These are phyloP conservation scores for Populus tomentosa DNA, from an alignment of 441 rosid genomes.

Conservation along the genomic window DNA sequence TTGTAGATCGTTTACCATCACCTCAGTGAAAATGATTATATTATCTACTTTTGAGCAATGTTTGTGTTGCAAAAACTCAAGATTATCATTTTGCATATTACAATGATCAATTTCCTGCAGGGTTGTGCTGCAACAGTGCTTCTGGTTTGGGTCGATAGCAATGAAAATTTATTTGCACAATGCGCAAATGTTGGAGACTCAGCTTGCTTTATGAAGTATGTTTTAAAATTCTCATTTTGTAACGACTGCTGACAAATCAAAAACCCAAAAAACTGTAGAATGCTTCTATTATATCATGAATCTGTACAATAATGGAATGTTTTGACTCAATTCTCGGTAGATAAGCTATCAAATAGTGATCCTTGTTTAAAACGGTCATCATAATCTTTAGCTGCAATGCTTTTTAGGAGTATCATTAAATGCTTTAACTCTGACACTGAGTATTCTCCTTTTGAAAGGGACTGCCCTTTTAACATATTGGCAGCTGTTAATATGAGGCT, in stretches of 20 bases:
- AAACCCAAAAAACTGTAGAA: background rate
- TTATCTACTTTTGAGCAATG: background rate
- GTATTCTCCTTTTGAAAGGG: background rate
- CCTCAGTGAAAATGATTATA: background rate
- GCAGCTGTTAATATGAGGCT: background rate
- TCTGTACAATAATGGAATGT: background rate
- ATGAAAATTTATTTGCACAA: conserved; percentile 59
- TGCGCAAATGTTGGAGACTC: conserved; percentile 99
- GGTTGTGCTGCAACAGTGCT: conserved; percentile 96
- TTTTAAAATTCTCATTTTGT: conserved; percentile 16
- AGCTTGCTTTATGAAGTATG: conserved; percentile 81
- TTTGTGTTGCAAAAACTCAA: background rate
- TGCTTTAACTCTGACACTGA: background rate
- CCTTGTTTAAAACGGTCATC: background rate
- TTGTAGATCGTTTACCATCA: background rate
- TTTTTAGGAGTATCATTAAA: background rate
- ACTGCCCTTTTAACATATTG: background rate
- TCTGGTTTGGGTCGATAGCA: conserved; percentile 68
- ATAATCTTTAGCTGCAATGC: background rate
- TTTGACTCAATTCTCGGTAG: background rate
- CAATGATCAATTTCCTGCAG: conserved; percentile 30
- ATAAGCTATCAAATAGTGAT: conserved; percentile 1
- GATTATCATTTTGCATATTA: background rate
- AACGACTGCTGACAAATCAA: background rate
- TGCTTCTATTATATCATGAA: background rate